phyloP scores from a whole-genome alignment of 2,329 filamentous ascomycete genomes.

The Paraphoma chrysanthemicola region DNA sequence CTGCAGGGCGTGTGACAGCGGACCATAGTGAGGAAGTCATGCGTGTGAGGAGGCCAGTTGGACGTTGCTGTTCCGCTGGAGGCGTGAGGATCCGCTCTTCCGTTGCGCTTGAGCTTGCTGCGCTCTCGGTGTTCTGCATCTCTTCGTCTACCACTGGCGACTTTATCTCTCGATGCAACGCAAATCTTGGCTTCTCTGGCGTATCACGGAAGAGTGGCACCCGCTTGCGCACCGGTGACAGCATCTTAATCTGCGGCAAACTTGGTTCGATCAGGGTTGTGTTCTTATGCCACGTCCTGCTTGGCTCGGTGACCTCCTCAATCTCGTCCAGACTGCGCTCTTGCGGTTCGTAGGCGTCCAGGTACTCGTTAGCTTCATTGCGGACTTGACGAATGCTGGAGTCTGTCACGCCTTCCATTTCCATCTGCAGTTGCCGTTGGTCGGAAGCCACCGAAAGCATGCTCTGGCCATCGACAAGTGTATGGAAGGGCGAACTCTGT shows the following conservation, averaged over 20 bases:
- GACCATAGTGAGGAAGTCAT: constrained; percentile 24
- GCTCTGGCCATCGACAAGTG: constrained; percentile 33
- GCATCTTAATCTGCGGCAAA: constrained; percentile 28
- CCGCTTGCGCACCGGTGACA: constrained; percentile 21
- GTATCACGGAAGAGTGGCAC: constrained; percentile 11
- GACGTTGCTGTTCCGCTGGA: constrained; percentile 14
- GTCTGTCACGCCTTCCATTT: constrained; percentile 36
- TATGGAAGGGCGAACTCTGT: constrained; percentile 45
- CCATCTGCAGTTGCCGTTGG: constrained; percentile 36
- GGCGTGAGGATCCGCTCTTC: constrained; percentile 2
- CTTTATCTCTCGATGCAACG: not conserved
- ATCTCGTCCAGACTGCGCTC: constrained; percentile 41
- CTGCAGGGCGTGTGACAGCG: constrained; percentile 2
- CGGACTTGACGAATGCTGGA: constrained; percentile 40
- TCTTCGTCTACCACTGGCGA: not conserved
- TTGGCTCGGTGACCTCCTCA: constrained; percentile 44
- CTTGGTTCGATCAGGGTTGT: constrained; percentile 27
- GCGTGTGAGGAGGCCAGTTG: constrained; percentile 25
- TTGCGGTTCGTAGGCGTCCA: constrained; percentile 42
- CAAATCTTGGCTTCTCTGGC: not conserved
- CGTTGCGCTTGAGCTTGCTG: constrained; percentile 6
- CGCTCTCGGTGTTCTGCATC: not conserved
- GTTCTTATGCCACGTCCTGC: constrained; percentile 25
- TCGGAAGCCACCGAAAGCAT: constrained; percentile 38
- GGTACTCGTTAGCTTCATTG: constrained; percentile 42